A percentile compares a stretch with the other conserved stretches of the same genome.
phyloP scores from a whole-genome alignment of 371 early-diverging fungal species.

The Mortierella sp. region DNA sequence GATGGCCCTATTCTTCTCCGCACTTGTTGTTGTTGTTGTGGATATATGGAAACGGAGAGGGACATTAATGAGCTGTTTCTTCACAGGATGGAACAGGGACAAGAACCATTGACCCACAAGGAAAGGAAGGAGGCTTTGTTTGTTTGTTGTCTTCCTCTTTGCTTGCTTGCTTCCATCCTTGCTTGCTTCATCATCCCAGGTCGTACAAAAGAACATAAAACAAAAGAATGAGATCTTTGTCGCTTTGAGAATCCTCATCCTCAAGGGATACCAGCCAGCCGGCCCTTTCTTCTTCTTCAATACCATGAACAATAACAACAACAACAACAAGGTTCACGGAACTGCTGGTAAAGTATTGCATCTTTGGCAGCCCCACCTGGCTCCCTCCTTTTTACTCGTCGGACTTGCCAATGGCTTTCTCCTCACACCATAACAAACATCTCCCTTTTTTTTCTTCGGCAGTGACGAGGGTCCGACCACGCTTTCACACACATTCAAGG shows the following conservation, averaged over 20 bases:
- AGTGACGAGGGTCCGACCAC: background rate
- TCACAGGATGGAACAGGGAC: no score
- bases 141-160: no score
- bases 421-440: background rate
- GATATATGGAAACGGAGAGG: no score
- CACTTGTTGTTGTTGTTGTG: background rate
- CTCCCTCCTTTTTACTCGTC: background rate
- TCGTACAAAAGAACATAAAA: background rate
- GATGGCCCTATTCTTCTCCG: background rate
- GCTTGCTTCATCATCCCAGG: no score
- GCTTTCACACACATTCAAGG: background rate
- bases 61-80: no score
- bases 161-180: no score
- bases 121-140: no score
- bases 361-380: background rate
- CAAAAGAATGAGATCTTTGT: background rate
- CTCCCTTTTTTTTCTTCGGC: background rate
- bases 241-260: no score
- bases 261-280: no score
- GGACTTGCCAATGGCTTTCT: background rate
- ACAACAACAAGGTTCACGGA: background rate
- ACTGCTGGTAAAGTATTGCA: background rate
- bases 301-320: background rate
- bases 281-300: no score
- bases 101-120: no score